phyloP scores from a whole-genome alignment of 2,329 filamentous ascomycete species.

The Colletotrichum camelliae region DNA sequence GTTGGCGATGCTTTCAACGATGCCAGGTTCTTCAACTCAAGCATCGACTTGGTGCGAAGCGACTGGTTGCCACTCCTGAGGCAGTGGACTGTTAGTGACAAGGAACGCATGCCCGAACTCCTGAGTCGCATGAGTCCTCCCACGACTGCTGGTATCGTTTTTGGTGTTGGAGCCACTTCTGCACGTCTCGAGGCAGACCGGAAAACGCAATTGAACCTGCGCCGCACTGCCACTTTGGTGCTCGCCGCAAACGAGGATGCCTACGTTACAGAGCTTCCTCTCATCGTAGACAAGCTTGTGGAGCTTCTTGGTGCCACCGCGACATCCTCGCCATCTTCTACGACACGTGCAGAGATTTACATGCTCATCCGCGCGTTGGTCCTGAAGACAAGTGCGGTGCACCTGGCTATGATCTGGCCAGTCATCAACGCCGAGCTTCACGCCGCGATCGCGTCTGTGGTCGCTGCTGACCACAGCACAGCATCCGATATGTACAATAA shows the following conservation, averaged over 20 bases:
- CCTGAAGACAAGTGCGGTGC: constrained; percentile 78
- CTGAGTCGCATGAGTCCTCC: constrained; percentile 80
- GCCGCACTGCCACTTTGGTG: constrained; percentile 80
- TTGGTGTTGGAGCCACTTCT: constrained; percentile 95
- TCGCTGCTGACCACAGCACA: constrained; percentile 67
- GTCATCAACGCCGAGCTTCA: constrained; percentile 87
- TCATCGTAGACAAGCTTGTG: constrained; percentile 81
- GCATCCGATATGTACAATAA: constrained; percentile 78
- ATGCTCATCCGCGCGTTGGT: constrained; percentile 84
- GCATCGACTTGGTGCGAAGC: constrained; percentile 66
- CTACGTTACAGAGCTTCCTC: constrained; percentile 77
- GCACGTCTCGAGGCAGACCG: constrained; percentile 94
- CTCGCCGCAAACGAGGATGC: constrained; percentile 79
- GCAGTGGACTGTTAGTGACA: constrained; percentile 86
- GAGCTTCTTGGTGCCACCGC: constrained; percentile 85
- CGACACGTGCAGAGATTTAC: constrained; percentile 87
- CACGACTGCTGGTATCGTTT: constrained; percentile 94
- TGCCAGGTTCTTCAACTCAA: constrained; percentile 79
- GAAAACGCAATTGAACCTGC: constrained; percentile 87
- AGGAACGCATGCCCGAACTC: constrained; percentile 85
- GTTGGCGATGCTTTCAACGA: constrained; percentile 93
- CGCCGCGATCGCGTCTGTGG: constrained; percentile 76
- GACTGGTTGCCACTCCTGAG: constrained; percentile 85
- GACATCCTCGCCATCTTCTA: constrained; percentile 90
- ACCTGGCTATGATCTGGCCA: constrained; percentile 88